Evolutionary conservation across 2,329 filamentous ascomycete species (phyloP).

Genomic region (Magnaporthiopsis rhizophila): DNA sequence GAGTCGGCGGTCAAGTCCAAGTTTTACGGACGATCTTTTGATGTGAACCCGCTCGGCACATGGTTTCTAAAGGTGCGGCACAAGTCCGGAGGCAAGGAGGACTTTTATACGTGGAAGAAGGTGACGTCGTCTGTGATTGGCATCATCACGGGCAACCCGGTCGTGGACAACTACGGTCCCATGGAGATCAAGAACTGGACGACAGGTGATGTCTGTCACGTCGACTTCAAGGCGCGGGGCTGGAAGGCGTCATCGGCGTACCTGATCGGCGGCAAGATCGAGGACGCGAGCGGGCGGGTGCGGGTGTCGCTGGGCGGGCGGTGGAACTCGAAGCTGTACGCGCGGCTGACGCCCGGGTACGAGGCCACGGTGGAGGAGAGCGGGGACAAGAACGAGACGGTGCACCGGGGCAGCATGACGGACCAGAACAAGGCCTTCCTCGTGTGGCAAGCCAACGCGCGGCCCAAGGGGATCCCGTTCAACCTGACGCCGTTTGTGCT

Average conservation of each 20-base stretch:
- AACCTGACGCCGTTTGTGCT: constrained; percentile 95
- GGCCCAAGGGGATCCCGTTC: constrained; percentile 83
- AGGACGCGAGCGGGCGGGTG: constrained; percentile 70
- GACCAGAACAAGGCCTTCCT: constrained; percentile 74
- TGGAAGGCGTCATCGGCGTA: constrained; percentile 94
- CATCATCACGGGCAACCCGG: constrained; percentile 93
- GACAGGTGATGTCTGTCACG: constrained; percentile 78
- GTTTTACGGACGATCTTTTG: constrained; percentile 96
- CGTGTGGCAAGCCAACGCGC: constrained; percentile 82
- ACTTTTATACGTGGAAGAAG: constrained; percentile 98
- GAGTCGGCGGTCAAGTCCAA: constrained; percentile 94
- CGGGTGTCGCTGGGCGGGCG: constrained; percentile 85
- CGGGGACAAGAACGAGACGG: constrained; percentile 15
- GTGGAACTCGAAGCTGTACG: constrained; percentile 97
- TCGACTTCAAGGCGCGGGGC: constrained; percentile 91
- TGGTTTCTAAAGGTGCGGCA: constrained; percentile 90
- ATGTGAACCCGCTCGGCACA: constrained; percentile 91
- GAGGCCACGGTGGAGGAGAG: constrained; percentile 63
- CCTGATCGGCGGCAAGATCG: constrained; percentile 77
- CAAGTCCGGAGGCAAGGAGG: constrained; percentile 63
- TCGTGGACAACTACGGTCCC: constrained; percentile 93
- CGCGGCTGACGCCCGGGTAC: constrained; percentile 83
- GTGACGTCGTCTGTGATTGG: constrained; percentile 96
- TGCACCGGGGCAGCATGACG: constrained; percentile 43
- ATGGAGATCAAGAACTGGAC: constrained; percentile 99